Base-by-base conservation (phyloP, 768 basidiomycete species). In the Jaapia argillacea region DNA sequence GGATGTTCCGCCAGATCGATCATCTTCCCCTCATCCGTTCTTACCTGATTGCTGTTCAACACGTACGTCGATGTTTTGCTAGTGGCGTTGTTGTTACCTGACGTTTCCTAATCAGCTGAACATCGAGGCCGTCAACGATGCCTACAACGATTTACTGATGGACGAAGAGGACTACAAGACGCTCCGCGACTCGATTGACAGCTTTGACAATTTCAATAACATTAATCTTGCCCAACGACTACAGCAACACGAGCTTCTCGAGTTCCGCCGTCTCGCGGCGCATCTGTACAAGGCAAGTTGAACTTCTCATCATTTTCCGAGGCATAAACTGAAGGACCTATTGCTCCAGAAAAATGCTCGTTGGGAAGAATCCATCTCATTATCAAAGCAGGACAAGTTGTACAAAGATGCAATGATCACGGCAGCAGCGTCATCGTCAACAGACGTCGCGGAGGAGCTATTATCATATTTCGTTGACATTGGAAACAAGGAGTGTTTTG, bases 151-250 rank as follows among this genome's bases (percentile, higher is more conserved):
- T 55, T 70, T 99, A n/a, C 72, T 98, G 35, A 98, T 99, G 47
- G 96, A 99, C 61, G 96, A 99, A 61, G 96, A 99, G 64, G 94
- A 99, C 59, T 90, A 93, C 71, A 91, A 94, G 63, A 97, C 94
- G 0, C 76, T 99, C 5, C 86, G 94, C 6, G 96, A 96, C 61
- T 93, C 90, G 6, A 93, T 98, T 42, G 94, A 98, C 65, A 92
- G 92, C 60, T 93, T 96, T 57, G 92, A 97, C 65, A 97, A 96
- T 65, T 99, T 96, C 69, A 88, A 98, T 64, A 90, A 87, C 53
- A 79, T 90, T 47, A 73, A 68, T 24, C 79, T 99, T 24, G 93
- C 94, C 1, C 75, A 76, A 54, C 77, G 86, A 40, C 64, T 99
- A 44, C 90, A 96, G 64, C 78, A 75, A 51, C 94, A 97, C 56